These are phyloP conservation scores for Penicillium sp. DNA, from an alignment of 2,329 filamentous ascomycete species.

Conservation along the genomic window DNA sequence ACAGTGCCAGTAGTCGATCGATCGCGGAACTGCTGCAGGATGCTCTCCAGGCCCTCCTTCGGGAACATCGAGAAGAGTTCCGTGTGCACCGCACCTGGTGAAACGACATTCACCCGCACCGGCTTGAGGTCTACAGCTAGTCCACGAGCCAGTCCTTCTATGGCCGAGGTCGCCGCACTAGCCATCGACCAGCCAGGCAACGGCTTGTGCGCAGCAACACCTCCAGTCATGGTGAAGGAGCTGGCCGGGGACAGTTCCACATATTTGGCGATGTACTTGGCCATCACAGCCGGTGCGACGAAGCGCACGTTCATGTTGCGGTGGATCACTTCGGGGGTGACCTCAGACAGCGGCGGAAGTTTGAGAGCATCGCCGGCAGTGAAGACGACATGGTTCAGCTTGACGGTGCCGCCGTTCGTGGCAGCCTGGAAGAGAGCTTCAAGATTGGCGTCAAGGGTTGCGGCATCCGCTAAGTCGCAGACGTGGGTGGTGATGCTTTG, in stretches of 20 bases:
- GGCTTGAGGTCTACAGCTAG: constrained; percentile 45
- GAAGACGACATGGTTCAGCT: constrained; percentile 52
- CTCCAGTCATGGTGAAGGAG: constrained; percentile 44
- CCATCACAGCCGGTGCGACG: constrained; percentile 37
- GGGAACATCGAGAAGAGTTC: constrained; percentile 35
- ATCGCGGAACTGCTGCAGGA: constrained; percentile 29
- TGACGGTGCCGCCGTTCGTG: constrained; percentile 18
- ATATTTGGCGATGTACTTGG: constrained; percentile 41
- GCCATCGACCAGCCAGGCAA: constrained; percentile 32
- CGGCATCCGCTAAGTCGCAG: constrained; percentile 45
- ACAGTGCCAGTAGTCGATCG: constrained; percentile 25
- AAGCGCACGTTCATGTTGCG: constrained; percentile 34
- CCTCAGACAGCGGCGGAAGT: constrained; percentile 24
- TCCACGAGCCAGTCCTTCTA: constrained; percentile 37
- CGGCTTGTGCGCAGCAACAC: constrained; percentile 37
- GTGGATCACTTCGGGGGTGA: constrained; percentile 24
- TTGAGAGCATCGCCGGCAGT: constrained; percentile 47
- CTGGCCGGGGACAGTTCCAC: constrained; percentile 28
- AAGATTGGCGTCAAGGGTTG: constrained; percentile 46
- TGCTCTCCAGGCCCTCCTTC: constrained; percentile 12
- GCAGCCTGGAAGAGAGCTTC: constrained; percentile 42
- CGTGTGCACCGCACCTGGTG: constrained; percentile 43
- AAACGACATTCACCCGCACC: constrained; percentile 44
- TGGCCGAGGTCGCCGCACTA: constrained; percentile 24
- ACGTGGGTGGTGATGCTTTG: constrained; percentile 42